phyloP scores from a whole-genome alignment of 78 protist species.

The Corallochytrium limacisporum region DNA sequence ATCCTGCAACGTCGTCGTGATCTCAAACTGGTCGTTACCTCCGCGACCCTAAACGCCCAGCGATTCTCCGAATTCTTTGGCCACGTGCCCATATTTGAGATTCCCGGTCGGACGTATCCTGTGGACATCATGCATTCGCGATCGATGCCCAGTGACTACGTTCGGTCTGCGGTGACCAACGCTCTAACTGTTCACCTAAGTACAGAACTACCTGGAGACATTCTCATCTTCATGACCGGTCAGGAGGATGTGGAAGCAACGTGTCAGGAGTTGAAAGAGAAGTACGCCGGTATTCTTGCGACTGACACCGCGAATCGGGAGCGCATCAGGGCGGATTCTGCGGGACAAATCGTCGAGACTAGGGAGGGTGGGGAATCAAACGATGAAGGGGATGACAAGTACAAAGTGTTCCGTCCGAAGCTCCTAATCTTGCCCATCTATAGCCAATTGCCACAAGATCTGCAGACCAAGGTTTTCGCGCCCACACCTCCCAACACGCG shows the following conservation, averaged over 20 bases:
- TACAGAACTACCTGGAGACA: constrained; percentile 95
- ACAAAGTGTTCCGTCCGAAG: constrained; percentile 40
- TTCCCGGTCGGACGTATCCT: constrained; percentile 91
- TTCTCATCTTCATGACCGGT: constrained; percentile 98
- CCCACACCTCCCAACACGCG: constrained; percentile 48
- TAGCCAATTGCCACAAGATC: constrained; percentile 87
- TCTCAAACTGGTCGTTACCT: constrained; percentile 93
- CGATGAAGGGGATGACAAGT: neutral
- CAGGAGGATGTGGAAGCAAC: constrained; percentile 93
- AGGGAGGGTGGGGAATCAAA: neutral
- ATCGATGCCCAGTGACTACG: constrained; percentile 65
- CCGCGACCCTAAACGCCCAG: constrained; percentile 96
- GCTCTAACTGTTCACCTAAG: constrained; percentile 12
- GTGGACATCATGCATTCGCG: constrained; percentile 71
- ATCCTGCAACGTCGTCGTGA: constrained; percentile 54
- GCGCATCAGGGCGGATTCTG: too few species aligned
- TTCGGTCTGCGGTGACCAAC: constrained; percentile 84
- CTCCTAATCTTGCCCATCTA: constrained; percentile 79
- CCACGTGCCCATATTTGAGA: constrained; percentile 55
- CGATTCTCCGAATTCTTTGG: constrained; percentile 88
- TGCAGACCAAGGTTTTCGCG: constrained; percentile 77
- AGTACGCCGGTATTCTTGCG: too few species aligned
- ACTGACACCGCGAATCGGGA: too few species aligned
- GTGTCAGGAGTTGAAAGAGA: constrained; percentile 58
- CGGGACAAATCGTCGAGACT: too few species aligned